A percentile compares a stretch with the other conserved stretches of the same genome.
Conservation (phyloP, 306 rosid genomes). For the Pterocarpus macrocarpus region DNA sequence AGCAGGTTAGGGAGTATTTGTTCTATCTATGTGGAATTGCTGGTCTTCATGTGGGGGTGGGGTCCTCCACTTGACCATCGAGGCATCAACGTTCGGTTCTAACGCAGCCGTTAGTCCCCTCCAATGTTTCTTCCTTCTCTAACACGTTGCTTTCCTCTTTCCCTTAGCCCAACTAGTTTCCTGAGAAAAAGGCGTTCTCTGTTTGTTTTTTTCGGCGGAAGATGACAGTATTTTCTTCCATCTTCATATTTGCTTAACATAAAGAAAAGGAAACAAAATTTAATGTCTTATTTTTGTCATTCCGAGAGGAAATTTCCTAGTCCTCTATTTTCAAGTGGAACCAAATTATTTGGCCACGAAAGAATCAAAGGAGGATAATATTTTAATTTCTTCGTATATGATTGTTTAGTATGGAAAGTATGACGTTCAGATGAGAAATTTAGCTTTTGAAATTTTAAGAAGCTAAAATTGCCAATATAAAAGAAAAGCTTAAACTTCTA, state of each 20-base stretch:
- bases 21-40: background rate
- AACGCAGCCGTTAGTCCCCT: slow-evolving; percentile 26
- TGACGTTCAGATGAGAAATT: background rate
- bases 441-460: background rate
- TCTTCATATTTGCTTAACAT: background rate
- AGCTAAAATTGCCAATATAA: background rate
- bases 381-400: background rate
- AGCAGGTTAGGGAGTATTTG: background rate
- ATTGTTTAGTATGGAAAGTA: background rate
- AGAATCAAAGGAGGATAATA: background rate
- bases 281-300: background rate
- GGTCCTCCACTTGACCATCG: slow-evolving; percentile 44
- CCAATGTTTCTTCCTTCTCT: background rate
- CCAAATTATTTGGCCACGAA: background rate
- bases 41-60: slow-evolving; percentile 18
- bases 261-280: background rate
- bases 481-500: too few relatives aligned
- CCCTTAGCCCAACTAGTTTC: background rate
- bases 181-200: background rate
- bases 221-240: too few relatives aligned
- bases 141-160: background rate
- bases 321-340: background rate
- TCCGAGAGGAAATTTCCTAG: background rate
- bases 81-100: slow-evolving; percentile 43
- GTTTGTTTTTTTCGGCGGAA: background rate